Conservation (phyloP, 805 yeast genomes). For the Candida sithepensis region DNA sequence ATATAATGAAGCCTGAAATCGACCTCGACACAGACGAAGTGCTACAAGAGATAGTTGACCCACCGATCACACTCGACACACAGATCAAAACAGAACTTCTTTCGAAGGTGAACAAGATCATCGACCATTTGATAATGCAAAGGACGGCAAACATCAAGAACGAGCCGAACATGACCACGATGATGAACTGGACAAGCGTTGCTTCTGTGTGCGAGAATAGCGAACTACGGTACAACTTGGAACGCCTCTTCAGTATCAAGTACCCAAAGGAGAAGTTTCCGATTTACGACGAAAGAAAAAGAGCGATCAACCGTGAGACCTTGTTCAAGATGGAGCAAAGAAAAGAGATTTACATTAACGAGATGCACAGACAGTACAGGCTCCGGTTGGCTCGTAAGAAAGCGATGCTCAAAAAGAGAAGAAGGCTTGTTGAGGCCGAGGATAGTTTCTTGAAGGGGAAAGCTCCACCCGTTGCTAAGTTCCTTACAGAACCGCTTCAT, state of each 20-base stretch:
- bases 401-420: neutral
- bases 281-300: neutral
- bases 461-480: no score
- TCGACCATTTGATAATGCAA: constrained; percentile 16
- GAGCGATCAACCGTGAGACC: neutral
- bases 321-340: neutral
- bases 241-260: constrained; percentile 13
- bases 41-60: constrained; percentile 22
- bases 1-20: constrained; percentile 4
- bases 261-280: constrained; percentile 11
- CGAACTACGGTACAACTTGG: neutral
- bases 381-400: neutral
- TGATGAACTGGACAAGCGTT: constrained; percentile 1
- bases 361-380: neutral
- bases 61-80: constrained; percentile 18
- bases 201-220: neutral
- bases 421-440: neutral
- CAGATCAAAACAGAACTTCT: constrained; percentile 11
- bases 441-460: neutral
- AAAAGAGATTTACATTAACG: neutral
- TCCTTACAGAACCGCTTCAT: no score
- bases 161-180: neutral
- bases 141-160: neutral
- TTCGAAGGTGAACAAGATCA: constrained; percentile 15
- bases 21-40: neutral